These are phyloP conservation scores for Exophiala sp. DNA, from an alignment of 2,329 filamentous ascomycete genomes.

Conservation along the genomic window DNA sequence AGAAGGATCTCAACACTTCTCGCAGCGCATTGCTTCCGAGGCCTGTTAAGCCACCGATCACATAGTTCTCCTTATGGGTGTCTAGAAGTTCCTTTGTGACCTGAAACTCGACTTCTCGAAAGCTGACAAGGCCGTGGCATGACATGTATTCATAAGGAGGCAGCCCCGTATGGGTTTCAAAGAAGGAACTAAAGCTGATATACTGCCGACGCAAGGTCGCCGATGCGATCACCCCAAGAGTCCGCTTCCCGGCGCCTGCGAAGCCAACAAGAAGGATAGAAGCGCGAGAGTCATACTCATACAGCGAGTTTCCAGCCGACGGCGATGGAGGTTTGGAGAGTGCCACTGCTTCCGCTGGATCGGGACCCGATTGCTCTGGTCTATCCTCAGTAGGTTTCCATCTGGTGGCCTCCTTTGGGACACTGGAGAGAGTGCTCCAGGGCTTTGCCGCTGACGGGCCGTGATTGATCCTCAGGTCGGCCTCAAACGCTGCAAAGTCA, in stretches of 20 bases:
- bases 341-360: not conserved
- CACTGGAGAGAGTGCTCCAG: no score
- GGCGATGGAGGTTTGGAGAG: not conserved
- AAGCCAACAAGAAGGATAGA: constrained; percentile 69
- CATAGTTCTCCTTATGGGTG: constrained; percentile 54
- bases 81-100: constrained; percentile 56
- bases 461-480: no score
- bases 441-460: no score
- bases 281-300: constrained; percentile 55
- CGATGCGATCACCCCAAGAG: constrained; percentile 67
- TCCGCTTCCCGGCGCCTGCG: constrained; percentile 69
- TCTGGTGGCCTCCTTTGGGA: no score
- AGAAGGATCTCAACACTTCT: constrained; percentile 55
- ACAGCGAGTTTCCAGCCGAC: constrained; percentile 31
- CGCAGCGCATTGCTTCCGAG: constrained; percentile 38
- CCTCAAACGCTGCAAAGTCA: no score
- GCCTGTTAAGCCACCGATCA: constrained; percentile 65
- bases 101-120: constrained; percentile 59
- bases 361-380: not conserved
- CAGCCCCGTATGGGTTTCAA: constrained; percentile 48
- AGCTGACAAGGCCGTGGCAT: constrained; percentile 52
- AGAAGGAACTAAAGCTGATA: constrained; percentile 63
- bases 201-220: constrained; percentile 63
- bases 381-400: no score
- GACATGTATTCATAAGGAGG: constrained; percentile 59